These are phyloP conservation scores for Simmondsia chinensis DNA, from an alignment of 148 eudicot species.

Conservation along the genomic window DNA sequence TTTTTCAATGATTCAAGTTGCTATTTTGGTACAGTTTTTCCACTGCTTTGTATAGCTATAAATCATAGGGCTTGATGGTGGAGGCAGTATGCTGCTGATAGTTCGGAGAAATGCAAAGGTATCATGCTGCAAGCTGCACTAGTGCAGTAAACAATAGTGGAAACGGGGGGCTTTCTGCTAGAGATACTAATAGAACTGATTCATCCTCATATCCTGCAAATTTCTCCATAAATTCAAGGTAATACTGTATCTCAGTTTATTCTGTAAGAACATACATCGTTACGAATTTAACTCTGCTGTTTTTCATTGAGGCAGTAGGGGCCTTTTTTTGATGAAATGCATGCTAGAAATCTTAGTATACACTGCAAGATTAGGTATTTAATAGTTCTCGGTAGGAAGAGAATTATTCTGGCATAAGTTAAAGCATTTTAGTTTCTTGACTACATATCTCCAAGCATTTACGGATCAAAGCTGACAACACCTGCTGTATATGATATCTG, in stretches of 20 bases:
- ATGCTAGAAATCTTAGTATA: no score
- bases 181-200: slow-evolving; percentile 58
- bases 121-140: slow-evolving; percentile 83
- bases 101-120: slow-evolving; percentile 97
- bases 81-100: slow-evolving; percentile 83
- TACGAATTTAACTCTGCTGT: no score
- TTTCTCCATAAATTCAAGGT: slow-evolving; percentile 74
- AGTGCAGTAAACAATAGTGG: slow-evolving; percentile 84
- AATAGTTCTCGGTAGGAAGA: no score
- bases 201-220: slow-evolving; percentile 48
- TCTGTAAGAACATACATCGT: background rate
- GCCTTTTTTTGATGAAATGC: no score
- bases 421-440: no score
- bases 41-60: slow-evolving; percentile 7
- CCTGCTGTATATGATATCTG: no score
- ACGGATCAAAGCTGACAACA: no score
- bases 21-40: background rate
- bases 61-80: slow-evolving; percentile 40
- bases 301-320: no score
- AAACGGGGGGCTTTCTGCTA: slow-evolving; percentile 53
- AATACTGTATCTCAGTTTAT: slow-evolving; percentile 4
- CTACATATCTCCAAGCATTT: no score
- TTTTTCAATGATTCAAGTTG: background rate
- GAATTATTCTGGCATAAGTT: no score
- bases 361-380: no score